Evolutionary conservation across 768 basidiomycete species (phyloP), one percentile per base, ranked within the genome.

Genomic region (Porpolomopsis calyptriformis): DNA sequence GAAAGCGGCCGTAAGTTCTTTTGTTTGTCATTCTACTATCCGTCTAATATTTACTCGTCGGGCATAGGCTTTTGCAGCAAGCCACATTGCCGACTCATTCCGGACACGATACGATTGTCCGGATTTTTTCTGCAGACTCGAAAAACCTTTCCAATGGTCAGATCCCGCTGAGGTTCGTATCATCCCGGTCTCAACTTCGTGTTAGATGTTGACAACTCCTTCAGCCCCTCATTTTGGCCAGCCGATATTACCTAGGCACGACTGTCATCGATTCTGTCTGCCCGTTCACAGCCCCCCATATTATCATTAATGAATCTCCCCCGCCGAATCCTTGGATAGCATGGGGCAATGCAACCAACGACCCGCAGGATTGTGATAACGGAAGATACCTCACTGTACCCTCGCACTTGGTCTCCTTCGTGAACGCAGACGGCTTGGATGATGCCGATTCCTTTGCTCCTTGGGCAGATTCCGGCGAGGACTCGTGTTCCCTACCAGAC

Each of bases 161-260:
- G 76, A 80, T 56, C 70, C 73, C 38, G 76, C 72, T 24, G 67
- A 72, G 60, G 75, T 74, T 56, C 53, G 60, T 51, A 37, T 34
- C 19, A 20, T 42, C 40, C 46, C 11, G 25, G 16, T 36, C 7
- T 4, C 16, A 25, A 29, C 31, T 33, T 9, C 6, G 41, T n/a
- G 7, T 25, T 10, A 25, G 42, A 1, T 20, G 12, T 54, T 26
- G 56, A 10, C 19, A 20, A n/a, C n/a, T 31, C 27, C 12, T 25
- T 5, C 40, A 67, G 66, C 64, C 68, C 46, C 51, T 72, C 18
- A 60, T 72, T 9, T 40, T 47, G 5, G 29, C 45, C 8, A 57
- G 24, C 47, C 52, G 53, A 18, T 49, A 51, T 5, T 55, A 54
- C 23, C 53, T 50, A n/a, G 67, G 65, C 4, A 57, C 67, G 18